Conservation (phyloP, 495 filamentous ascomycete genomes). For the Penicillium dipodomyicola region DNA sequence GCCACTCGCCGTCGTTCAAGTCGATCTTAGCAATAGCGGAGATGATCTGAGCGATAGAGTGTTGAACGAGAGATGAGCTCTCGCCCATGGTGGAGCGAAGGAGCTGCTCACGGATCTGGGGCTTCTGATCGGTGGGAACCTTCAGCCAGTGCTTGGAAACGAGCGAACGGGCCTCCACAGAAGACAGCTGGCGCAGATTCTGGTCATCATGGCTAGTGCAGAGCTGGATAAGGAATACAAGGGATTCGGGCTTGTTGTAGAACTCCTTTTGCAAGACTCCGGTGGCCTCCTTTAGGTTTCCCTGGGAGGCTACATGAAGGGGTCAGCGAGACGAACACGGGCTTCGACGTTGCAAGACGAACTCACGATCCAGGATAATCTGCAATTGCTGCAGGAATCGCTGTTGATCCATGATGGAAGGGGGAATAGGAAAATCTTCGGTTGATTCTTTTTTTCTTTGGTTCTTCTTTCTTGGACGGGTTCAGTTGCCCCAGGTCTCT, state of each 20-base stretch:
- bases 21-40: conserved; percentile 83
- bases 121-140: conserved; percentile 64
- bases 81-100: conserved; percentile 80
- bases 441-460: neutral
- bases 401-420: conserved; percentile 65
- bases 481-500: conserved; percentile 27
- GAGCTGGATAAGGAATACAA: conserved; percentile 81
- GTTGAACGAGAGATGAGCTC: conserved; percentile 67
- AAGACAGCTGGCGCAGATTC: conserved; percentile 80
- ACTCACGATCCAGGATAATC: conserved; percentile 72
- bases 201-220: conserved; percentile 68
- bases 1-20: conserved; percentile 83
- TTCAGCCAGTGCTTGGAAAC: conserved; percentile 82
- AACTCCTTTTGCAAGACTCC: conserved; percentile 84
- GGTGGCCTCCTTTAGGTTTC: conserved; percentile 82
- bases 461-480: neutral
- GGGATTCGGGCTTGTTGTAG: conserved; percentile 79
- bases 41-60: conserved; percentile 84
- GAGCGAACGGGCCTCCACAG: conserved; percentile 78
- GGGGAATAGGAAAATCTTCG: conserved; percentile 1
- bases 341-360: neutral
- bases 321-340: conserved; percentile 11
- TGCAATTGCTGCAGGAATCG: conserved; percentile 71
- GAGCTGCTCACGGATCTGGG: conserved; percentile 73
- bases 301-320: conserved; percentile 38